Evolutionary conservation across 192 early-diverging fungal genomes (phyloP).

Genomic region (Rhizoclosmatium sp.): DNA sequence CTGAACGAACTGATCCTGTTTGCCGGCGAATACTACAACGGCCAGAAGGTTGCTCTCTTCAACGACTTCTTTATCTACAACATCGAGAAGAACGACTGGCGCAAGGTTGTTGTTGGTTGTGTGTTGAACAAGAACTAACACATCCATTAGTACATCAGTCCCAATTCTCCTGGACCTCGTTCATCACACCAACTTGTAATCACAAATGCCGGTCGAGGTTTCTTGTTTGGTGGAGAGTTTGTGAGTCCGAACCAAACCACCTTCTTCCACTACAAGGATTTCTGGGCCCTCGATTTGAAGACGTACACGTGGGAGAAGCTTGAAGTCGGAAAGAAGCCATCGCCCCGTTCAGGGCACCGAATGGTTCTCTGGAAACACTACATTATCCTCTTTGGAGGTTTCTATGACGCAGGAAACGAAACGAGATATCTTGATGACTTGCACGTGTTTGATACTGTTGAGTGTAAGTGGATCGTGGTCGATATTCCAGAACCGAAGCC

Average conservation of each 20-base stretch:
- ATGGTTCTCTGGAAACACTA: slow-evolving; percentile 72
- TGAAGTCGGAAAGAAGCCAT: slow-evolving; percentile 54
- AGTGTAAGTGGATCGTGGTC: slow-evolving; percentile 63
- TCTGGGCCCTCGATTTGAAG: slow-evolving; percentile 76
- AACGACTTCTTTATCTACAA: slow-evolving; percentile 77
- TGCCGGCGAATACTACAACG: slow-evolving; percentile 75
- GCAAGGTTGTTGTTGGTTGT: slow-evolving; percentile 39
- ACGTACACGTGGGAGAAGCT: slow-evolving; percentile 74
- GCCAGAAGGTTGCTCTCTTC: slow-evolving; percentile 63
- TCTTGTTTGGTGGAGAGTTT: slow-evolving; percentile 75
- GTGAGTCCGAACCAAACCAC: slow-evolving; percentile 67
- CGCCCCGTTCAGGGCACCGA: slow-evolving; percentile 69
- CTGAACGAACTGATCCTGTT: slow-evolving; percentile 68
- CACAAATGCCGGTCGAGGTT: slow-evolving; percentile 65
- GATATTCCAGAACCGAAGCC: slow-evolving; percentile 53
- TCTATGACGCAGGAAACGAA: slow-evolving; percentile 56
- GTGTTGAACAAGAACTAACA: slow-evolving; percentile 59
- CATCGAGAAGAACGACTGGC: slow-evolving; percentile 78
- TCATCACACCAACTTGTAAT: slow-evolving; percentile 73
- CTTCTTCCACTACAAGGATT: slow-evolving; percentile 77
- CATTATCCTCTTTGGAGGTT: slow-evolving; percentile 73
- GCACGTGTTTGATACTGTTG: slow-evolving; percentile 72
- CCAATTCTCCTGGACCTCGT: slow-evolving; percentile 73
- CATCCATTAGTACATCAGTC: slow-evolving; percentile 60
- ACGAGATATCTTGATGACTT: slow-evolving; percentile 67